Evolutionary conservation across 2,329 filamentous ascomycete species (phyloP), one percentile per base, ranked within the genome.

Genomic region (Diplodia mutila): DNA sequence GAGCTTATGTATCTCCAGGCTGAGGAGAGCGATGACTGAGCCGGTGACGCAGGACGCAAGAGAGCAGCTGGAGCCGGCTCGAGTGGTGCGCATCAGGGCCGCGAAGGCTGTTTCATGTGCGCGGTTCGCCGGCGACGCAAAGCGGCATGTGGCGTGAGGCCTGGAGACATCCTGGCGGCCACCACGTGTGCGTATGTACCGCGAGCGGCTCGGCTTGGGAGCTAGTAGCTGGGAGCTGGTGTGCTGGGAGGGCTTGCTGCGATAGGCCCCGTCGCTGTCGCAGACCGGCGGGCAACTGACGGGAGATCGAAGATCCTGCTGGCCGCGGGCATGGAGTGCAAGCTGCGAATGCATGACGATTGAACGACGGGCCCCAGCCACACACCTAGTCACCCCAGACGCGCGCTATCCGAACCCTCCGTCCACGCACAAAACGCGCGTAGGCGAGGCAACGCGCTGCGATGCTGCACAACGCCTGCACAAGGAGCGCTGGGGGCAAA

Each of bases 391-490:
- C 52, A 65, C 59, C 49, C 66, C 57, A 53, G 27, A 53, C 48
- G 55, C 59, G 59, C 59, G 59, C 59, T 63, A 63, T 63, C 59
- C 59, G 46, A 27, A 25, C 42, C 16, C 42, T 51, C 59, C 59
- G 42, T 21, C 7, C 59, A 21, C 27, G 27, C 59, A 51, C 59
- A 63, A 57, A 21, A 37, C 39, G 59, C 39, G 27, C 39, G 42
- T 46, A 48, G 55, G 11, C 42, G 34, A 61, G 48, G 46, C 70
- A 72, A 63, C 39, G 61, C 37, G 46, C 34, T 52, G 67, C 59
- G 69, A 61, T 68, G 69, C 66, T 71, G 72, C 70, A 73, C 69
- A 71, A 70, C 69, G 69, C 61, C 61, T 49, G 69, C 51, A 61
- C 66, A 57, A 61, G 18, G 51, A 32, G 61, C 21, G 18, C 34